Evolutionary conservation across 1,284 basidiomycete species (phyloP).

Genomic region (Pseudozyma pruni): DNA sequence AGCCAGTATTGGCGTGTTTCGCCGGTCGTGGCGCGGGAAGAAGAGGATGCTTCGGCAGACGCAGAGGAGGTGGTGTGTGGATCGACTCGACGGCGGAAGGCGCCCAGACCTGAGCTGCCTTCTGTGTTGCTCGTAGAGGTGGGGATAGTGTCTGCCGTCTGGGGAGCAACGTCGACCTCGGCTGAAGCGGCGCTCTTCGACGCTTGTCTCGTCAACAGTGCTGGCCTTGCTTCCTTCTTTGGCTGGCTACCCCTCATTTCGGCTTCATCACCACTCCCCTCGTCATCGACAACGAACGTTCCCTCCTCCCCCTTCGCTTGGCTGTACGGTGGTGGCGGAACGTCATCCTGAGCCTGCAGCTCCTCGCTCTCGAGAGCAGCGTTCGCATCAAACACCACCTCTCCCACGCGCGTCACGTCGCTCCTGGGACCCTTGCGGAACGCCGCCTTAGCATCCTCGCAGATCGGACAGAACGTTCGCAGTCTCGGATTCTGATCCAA

Average conservation of each 20-base stretch:
- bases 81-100: slow-evolving; percentile 15
- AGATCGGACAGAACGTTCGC: slow-evolving; percentile 50
- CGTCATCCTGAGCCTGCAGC: not conserved
- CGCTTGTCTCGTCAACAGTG: slow-evolving; percentile 10
- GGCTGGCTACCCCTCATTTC: too few relatives aligned
- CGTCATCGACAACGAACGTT: slow-evolving; percentile 24
- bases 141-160: not conserved
- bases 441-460: slow-evolving; percentile 43
- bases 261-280: slow-evolving; percentile 7
- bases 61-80: slow-evolving; percentile 12
- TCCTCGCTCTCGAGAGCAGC: slow-evolving; percentile 1
- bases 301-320: slow-evolving; percentile 2
- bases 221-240: slow-evolving; percentile 1
- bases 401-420: slow-evolving; percentile 45
- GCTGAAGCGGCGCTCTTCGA: slow-evolving; percentile 23
- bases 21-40: slow-evolving; percentile 3
- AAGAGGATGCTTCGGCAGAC: not conserved
- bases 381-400: slow-evolving; percentile 44
- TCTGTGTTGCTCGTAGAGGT: not conserved
- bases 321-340: slow-evolving; percentile 27
- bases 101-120: not conserved
- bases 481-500: slow-evolving; percentile 30
- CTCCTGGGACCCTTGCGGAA: slow-evolving; percentile 42
- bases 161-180: slow-evolving; percentile 21
- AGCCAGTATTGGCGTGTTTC: slow-evolving; percentile 47